These are phyloP conservation scores for Ophiocordyceps polyrhachis-furcata DNA, from an alignment of 2,329 filamentous ascomycete species.

Conservation along the genomic window DNA sequence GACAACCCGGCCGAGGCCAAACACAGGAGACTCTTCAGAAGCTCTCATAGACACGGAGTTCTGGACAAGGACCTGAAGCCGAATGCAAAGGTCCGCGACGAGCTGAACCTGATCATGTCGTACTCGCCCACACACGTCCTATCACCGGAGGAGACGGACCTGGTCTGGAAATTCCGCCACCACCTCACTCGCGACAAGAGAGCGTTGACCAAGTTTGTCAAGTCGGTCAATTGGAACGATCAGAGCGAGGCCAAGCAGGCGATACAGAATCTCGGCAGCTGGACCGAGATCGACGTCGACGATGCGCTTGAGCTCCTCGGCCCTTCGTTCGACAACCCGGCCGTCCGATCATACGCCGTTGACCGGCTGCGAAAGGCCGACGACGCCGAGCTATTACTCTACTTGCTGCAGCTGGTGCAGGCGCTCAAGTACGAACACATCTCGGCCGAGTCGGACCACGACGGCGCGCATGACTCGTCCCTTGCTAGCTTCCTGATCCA, in stretches of 20 bases:
- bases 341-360: constrained; percentile 83
- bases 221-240: constrained; percentile 90
- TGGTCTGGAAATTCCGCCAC: constrained; percentile 95
- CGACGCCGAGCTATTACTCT: constrained; percentile 78
- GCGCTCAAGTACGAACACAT: constrained; percentile 86
- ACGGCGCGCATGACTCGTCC: constrained; percentile 57
- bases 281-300: constrained; percentile 94
- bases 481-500: constrained; percentile 78
- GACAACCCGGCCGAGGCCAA: constrained; percentile 95
- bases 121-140: constrained; percentile 85
- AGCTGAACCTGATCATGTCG: constrained; percentile 75
- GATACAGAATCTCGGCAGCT: constrained; percentile 73
- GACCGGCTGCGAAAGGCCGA: constrained; percentile 80
- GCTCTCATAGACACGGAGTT: constrained; percentile 76
- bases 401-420: constrained; percentile 85
- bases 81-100: constrained; percentile 87
- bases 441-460: constrained; percentile 32
- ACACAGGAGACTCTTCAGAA: constrained; percentile 78
- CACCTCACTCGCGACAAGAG: constrained; percentile 84
- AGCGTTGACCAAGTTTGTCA: constrained; percentile 90
- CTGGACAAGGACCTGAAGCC: constrained; percentile 90
- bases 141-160: constrained; percentile 79
- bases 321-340: constrained; percentile 73
- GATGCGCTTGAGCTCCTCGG: constrained; percentile 89
- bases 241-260: constrained; percentile 72